phyloP scores from a whole-genome alignment of 441 rosid species.

The Erodium moschatum region DNA sequence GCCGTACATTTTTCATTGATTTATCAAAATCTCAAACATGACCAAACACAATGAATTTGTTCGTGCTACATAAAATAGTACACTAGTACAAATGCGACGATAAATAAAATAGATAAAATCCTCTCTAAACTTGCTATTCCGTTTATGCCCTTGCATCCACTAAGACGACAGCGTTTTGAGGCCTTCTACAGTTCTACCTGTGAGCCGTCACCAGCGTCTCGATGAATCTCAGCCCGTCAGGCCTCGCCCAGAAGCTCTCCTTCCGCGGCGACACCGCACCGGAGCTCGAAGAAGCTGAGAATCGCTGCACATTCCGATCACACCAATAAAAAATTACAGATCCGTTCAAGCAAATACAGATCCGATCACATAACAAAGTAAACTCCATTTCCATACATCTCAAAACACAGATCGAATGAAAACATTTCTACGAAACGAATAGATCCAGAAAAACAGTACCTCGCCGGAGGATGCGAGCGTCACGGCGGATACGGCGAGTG shows the following conservation, averaged over 20 bases:
- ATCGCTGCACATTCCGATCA: conserved; percentile 16
- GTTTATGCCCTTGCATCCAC: too few species aligned
- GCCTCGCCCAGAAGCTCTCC: conserved; percentile 61
- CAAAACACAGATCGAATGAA: too few species aligned
- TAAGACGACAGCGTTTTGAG: neutral
- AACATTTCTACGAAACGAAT: neutral
- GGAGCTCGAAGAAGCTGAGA: conserved; percentile 8
- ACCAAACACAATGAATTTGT: too few species aligned
- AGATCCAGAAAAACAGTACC: neutral
- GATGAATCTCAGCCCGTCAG: conserved; percentile 80
- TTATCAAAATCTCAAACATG: too few species aligned
- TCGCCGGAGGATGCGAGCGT: conserved; percentile 31
- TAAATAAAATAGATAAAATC: too few species aligned
- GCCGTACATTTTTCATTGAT: too few species aligned
- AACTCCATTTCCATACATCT: too few species aligned
- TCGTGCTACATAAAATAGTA: too few species aligned
- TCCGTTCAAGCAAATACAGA: too few species aligned
- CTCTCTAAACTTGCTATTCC: too few species aligned
- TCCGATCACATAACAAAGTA: too few species aligned
- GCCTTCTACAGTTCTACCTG: conserved; percentile 32
- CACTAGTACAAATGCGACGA: too few species aligned
- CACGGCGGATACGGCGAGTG: conserved; percentile 48
- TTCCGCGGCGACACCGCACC: neutral
- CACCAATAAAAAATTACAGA: neutral
- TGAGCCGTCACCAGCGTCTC: conserved; percentile 87